A percentile compares a stretch with the other conserved stretches of the same genome.
phyloP scores from a whole-genome alignment of 768 basidiomycete species.

The Collybia mongolica region DNA sequence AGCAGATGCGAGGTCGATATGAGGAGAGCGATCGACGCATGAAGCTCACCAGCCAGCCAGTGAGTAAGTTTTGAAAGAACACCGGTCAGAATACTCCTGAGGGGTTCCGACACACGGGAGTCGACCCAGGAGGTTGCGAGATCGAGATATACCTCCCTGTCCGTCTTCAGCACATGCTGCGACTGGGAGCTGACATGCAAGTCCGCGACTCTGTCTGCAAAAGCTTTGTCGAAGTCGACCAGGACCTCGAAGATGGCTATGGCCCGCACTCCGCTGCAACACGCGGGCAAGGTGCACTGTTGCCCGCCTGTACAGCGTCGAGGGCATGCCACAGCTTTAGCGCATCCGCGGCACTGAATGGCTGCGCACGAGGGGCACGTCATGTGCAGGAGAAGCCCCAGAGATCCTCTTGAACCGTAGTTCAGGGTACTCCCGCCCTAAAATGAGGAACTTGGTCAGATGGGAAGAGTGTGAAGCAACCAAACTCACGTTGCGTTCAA shows the following conservation, averaged over 20 bases:
- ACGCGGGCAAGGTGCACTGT: slow-evolving; percentile 25
- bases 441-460: too few relatives aligned
- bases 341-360: slow-evolving; percentile 33
- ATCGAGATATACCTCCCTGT: slow-evolving; percentile 20
- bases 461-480: too few relatives aligned
- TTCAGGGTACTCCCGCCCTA: too few relatives aligned
- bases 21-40: slow-evolving; percentile 18
- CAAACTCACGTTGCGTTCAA: too few relatives aligned
- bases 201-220: slow-evolving; percentile 18
- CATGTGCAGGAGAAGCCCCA: slow-evolving; percentile 17
- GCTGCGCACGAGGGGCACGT: slow-evolving; percentile 19
- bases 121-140: slow-evolving; percentile 15
- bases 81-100: slow-evolving; percentile 6
- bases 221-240: slow-evolving; percentile 28
- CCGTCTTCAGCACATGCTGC: not conserved
- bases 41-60: slow-evolving; percentile 10
- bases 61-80: slow-evolving; percentile 5
- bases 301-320: slow-evolving; percentile 23
- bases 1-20: slow-evolving; percentile 27
- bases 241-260: slow-evolving; percentile 33
- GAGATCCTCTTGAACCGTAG: not conserved
- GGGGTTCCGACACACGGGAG: not conserved
- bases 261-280: slow-evolving; percentile 28
- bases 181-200: slow-evolving; percentile 4
- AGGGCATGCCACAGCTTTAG: slow-evolving; percentile 18